Percentiles rank a stretch among this genome's conserved stretches.
Evolutionary conservation across 768 basidiomycete species (phyloP).

Genomic region (Exsudoporus frostii): DNA sequence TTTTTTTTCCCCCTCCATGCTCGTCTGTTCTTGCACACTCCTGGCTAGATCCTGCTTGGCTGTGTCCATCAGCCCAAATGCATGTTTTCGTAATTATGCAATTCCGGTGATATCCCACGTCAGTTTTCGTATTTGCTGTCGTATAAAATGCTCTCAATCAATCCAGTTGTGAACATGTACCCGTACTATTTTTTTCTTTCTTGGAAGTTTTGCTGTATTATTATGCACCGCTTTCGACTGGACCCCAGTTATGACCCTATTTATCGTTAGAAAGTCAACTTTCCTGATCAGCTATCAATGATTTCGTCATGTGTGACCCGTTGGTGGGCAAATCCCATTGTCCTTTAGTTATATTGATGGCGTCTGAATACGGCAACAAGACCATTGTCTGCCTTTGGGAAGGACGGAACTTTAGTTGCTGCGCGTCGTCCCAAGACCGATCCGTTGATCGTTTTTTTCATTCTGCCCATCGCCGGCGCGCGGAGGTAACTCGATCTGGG

Average conservation of each 20-base stretch:
- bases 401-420: conserved; percentile 6
- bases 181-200: conserved; percentile 24
- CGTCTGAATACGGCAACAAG: conserved; percentile 2
- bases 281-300: conserved; percentile 29
- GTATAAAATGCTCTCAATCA: conserved; percentile 18
- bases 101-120: conserved; percentile 15
- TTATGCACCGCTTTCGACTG: conserved; percentile 21
- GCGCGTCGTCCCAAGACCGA: conserved; percentile 4
- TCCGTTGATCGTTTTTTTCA: conserved; percentile 14
- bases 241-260: conserved; percentile 17
- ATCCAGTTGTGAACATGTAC: conserved; percentile 21
- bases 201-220: conserved; percentile 31
- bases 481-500: conserved; percentile 19
- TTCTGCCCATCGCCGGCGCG: conserved; percentile 15
- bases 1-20: conserved; percentile 2
- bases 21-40: conserved; percentile 22
- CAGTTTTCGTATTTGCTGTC: conserved; percentile 24
- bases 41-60: conserved; percentile 18
- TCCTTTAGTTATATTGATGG: conserved; percentile 5
- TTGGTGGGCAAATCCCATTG: conserved; percentile 15
- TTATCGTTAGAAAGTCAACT: conserved; percentile 20
- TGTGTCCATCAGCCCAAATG: conserved; percentile 1
- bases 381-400: conserved; percentile 6
- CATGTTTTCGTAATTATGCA: conserved; percentile 20
- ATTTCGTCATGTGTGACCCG: conserved; percentile 15